phyloP scores from a whole-genome alignment of 73 alveolate species.

The Symbiodinium pilosum region DNA sequence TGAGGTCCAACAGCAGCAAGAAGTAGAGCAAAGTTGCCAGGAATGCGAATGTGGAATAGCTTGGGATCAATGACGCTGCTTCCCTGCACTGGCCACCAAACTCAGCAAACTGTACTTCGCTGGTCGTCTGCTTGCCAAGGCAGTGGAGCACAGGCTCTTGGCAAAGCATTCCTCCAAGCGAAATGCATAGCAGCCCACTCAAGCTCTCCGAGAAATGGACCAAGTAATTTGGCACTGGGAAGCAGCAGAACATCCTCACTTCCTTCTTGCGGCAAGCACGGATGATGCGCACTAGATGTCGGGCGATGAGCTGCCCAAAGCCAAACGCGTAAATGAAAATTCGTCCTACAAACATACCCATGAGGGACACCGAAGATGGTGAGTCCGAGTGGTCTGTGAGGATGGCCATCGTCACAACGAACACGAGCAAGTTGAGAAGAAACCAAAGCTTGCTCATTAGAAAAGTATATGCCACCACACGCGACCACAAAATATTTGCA shows the following conservation, averaged over 20 bases:
- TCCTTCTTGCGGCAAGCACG: neutral
- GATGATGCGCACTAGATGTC: neutral
- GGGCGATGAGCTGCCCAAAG: constrained; percentile 58
- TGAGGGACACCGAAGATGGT: neutral
- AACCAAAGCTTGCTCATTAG: constrained; percentile 75
- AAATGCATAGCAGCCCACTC: constrained; percentile 26
- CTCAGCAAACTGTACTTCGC: neutral
- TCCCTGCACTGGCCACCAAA: constrained; percentile 10
- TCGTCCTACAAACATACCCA: constrained; percentile 56
- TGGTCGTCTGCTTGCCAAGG: constrained; percentile 18
- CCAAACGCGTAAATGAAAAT: constrained; percentile 42
- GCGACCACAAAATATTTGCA: constrained; percentile 37
- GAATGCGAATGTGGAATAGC: constrained; percentile 57
- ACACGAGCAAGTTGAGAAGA: constrained; percentile 42
- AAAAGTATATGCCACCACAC: constrained; percentile 46
- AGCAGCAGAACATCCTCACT: neutral
- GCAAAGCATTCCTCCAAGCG: constrained; percentile 29
- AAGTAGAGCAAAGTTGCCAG: constrained; percentile 52
- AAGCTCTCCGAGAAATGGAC: constrained; percentile 45
- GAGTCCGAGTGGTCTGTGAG: constrained; percentile 24
- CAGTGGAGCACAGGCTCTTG: constrained; percentile 72
- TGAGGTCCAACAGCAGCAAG: constrained; percentile 39
- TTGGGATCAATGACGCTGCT: constrained; percentile 24
- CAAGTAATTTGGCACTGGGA: constrained; percentile 38
- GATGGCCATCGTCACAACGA: constrained; percentile 62